phyloP scores from a whole-genome alignment of 306 rosid species.

The Lagenaria siceraria region DNA sequence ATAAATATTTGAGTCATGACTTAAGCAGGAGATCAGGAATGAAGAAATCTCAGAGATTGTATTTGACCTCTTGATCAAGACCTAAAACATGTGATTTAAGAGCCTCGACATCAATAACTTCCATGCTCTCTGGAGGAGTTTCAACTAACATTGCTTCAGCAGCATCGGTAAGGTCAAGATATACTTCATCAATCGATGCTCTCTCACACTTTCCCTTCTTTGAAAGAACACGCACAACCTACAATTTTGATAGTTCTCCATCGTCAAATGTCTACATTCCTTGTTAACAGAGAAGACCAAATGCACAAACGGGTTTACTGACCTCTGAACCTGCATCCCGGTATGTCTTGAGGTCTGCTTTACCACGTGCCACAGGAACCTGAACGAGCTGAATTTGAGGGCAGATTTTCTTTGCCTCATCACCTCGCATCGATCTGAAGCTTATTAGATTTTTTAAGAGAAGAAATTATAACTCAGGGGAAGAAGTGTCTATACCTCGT shows the following conservation, averaged over 20 bases:
- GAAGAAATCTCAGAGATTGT: slow-evolving; percentile 4
- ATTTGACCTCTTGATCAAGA: slow-evolving; percentile 44
- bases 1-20: background rate
- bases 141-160: slow-evolving; percentile 65
- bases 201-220: slow-evolving; percentile 87
- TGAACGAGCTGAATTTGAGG: slow-evolving; percentile 71
- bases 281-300: background rate
- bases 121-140: slow-evolving; percentile 52
- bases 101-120: slow-evolving; percentile 45
- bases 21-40: background rate
- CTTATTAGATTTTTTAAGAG: background rate
- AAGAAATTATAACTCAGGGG: background rate
- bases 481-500: slow-evolving; percentile 42
- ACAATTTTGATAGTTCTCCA: background rate
- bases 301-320: background rate
- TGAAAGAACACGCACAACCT: slow-evolving; percentile 80
- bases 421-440: slow-evolving; percentile 88
- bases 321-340: slow-evolving; percentile 91
- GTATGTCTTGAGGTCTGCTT: slow-evolving; percentile 76
- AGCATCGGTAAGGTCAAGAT: slow-evolving; percentile 84
- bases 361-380: slow-evolving; percentile 88
- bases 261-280: background rate
- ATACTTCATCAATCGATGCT: slow-evolving; percentile 95
- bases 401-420: slow-evolving; percentile 77
- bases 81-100: slow-evolving; percentile 84